A percentile compares a stretch with the other conserved stretches of the same genome.
These are phyloP conservation scores for Candida boidinii DNA, from an alignment of 805 yeast species.

Conservation along the genomic window DNA sequence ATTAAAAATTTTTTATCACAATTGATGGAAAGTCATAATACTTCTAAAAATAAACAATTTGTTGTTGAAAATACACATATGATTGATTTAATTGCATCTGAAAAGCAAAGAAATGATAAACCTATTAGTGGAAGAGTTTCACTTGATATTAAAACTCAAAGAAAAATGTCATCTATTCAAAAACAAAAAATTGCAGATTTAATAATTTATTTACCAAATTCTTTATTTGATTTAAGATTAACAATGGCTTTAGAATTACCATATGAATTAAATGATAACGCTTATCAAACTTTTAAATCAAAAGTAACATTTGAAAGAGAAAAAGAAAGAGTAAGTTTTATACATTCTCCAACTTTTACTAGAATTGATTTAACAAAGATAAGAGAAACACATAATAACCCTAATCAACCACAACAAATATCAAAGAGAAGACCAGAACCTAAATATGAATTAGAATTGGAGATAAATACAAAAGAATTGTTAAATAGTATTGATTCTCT, in stretches of 20 bases:
- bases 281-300: slow-evolving; percentile 45
- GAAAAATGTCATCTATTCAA: slow-evolving; percentile 60
- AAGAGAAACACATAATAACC: slow-evolving; percentile 17
- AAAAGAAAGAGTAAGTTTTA: slow-evolving; percentile 65
- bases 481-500: slow-evolving; percentile 22
- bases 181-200: slow-evolving; percentile 71
- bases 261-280: slow-evolving; percentile 39
- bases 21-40: slow-evolving; percentile 41
- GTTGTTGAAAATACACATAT: slow-evolving; percentile 52
- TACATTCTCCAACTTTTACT: slow-evolving; percentile 68
- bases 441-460: slow-evolving; percentile 27
- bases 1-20: slow-evolving; percentile 46
- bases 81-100: slow-evolving; percentile 55
- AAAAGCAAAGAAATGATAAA: slow-evolving; percentile 53
- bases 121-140: slow-evolving; percentile 61
- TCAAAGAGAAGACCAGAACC: slow-evolving; percentile 2
- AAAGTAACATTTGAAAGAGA: slow-evolving; percentile 46
- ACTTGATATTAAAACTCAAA: slow-evolving; percentile 57
- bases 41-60: slow-evolving; percentile 34
- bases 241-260: slow-evolving; percentile 77
- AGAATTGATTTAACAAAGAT: slow-evolving; percentile 68
- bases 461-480: slow-evolving; percentile 23
- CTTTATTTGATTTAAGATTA: slow-evolving; percentile 67
- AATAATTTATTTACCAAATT: slow-evolving; percentile 65
- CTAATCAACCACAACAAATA: background rate